These are phyloP conservation scores for Penicillium brasilianum DNA, from an alignment of 2,329 filamentous ascomycete genomes.

Conservation along the genomic window DNA sequence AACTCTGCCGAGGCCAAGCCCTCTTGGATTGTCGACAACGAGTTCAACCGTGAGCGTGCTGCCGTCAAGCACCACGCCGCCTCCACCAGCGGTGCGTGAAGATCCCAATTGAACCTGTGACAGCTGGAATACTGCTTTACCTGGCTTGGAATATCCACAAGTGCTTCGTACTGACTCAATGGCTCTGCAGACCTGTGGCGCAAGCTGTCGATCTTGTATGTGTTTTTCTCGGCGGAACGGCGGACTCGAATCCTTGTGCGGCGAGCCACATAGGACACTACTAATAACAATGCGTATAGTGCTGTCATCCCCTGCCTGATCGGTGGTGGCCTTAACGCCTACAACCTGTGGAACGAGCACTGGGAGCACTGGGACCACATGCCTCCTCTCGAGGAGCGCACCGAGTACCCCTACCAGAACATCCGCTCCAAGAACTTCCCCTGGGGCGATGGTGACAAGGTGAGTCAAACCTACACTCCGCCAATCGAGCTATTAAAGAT, in stretches of 20 bases:
- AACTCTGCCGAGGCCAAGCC: slow-evolving; percentile 66
- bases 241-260: background rate
- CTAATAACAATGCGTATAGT: slow-evolving; percentile 54
- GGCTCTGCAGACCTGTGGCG: slow-evolving; percentile 78
- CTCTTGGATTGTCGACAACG: slow-evolving; percentile 74
- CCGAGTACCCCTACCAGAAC: slow-evolving; percentile 97
- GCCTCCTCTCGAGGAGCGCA: slow-evolving; percentile 84
- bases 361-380: slow-evolving; percentile 94
- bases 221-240: slow-evolving; percentile 30
- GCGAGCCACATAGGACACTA: background rate
- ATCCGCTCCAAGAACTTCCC: slow-evolving; percentile 94
- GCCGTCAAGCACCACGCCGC: slow-evolving; percentile 90
- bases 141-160: background rate
- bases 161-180: slow-evolving; percentile 32
- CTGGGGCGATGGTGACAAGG: slow-evolving; percentile 97
- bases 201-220: slow-evolving; percentile 96
- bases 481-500: background rate
- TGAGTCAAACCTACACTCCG: slow-evolving; percentile 46
- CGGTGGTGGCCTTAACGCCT: slow-evolving; percentile 79
- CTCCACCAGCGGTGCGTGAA: slow-evolving; percentile 75
- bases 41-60: slow-evolving; percentile 89
- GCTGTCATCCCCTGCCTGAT: slow-evolving; percentile 74
- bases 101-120: slow-evolving; percentile 15
- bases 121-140: background rate
- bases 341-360: slow-evolving; percentile 90